These are phyloP conservation scores for Boletus fagicola DNA, from an alignment of 768 basidiomycete species.

Conservation along the genomic window DNA sequence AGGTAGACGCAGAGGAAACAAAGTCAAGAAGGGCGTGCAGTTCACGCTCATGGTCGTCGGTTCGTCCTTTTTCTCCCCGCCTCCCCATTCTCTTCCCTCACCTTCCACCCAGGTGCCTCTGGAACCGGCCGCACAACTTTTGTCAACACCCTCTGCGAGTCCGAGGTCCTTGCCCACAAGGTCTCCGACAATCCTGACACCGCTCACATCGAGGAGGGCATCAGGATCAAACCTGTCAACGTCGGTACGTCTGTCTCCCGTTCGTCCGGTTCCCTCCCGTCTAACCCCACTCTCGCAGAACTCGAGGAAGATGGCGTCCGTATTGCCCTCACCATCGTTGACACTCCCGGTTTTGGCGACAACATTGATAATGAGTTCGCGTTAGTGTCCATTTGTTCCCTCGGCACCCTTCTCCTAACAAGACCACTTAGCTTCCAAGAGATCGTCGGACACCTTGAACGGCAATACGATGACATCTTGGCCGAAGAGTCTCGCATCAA, in stretches of 20 bases:
- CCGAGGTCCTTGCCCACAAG: constrained; percentile 87
- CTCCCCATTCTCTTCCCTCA: background rate
- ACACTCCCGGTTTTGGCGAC: constrained; percentile 98
- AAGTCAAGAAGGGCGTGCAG: constrained; percentile 98
- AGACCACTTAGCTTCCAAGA: constrained; percentile 76
- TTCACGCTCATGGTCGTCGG: constrained; percentile 98
- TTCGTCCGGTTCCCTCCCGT: background rate
- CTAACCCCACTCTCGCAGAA: constrained; percentile 48
- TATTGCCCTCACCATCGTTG: constrained; percentile 96
- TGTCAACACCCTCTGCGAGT: constrained; percentile 98
- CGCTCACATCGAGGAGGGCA: constrained; percentile 93
- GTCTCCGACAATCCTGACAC: constrained; percentile 77
- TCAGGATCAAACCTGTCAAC: constrained; percentile 91
- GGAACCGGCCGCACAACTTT: constrained; percentile 98
- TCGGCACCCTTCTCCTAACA: constrained; percentile 8
- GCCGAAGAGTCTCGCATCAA: constrained; percentile 99
- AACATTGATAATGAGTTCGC: constrained; percentile 99
- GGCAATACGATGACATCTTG: constrained; percentile 98
- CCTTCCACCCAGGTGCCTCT: constrained; percentile 73
- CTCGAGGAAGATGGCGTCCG: constrained; percentile 98
- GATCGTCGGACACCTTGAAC: constrained; percentile 93
- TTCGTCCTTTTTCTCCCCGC: constrained; percentile 40
- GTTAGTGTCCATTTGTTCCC: constrained; percentile 49
- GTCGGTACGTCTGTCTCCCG: constrained; percentile 56
- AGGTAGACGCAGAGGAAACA: constrained; percentile 84